A percentile compares a stretch with the other conserved stretches of the same genome.
Conservation (phyloP, 768 basidiomycete species). For the Pleurotus cornucopiae region DNA sequence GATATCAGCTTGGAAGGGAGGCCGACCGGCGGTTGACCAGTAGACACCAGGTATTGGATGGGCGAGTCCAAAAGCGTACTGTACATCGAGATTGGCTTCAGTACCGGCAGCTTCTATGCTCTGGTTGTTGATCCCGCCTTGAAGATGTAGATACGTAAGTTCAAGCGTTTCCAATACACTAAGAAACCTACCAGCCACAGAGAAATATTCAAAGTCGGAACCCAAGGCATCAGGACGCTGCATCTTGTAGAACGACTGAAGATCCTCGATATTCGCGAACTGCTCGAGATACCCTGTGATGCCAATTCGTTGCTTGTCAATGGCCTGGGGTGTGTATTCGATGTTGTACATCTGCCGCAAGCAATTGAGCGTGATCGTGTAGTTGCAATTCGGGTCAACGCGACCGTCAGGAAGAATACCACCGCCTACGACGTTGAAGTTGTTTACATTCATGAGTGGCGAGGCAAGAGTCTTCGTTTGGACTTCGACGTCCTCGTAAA, state of each 20-base stretch:
- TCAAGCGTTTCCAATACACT: not conserved
- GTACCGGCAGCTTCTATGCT: constrained; percentile 43
- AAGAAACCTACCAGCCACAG: constrained; percentile 46
- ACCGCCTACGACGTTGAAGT: constrained; percentile 5
- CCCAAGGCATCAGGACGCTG: constrained; percentile 44
- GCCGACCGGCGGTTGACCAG: constrained; percentile 58
- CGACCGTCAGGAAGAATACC: constrained; percentile 23
- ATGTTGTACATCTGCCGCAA: constrained; percentile 54
- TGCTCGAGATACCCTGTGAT: constrained; percentile 52
- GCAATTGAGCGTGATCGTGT: constrained; percentile 47
- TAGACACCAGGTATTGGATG: constrained; percentile 57
- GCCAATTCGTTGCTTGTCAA: constrained; percentile 45
- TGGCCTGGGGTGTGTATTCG: constrained; percentile 37
- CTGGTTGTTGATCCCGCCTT: constrained; percentile 63
- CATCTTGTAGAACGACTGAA: constrained; percentile 45
- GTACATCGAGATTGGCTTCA: constrained; percentile 68
- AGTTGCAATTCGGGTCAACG: constrained; percentile 46
- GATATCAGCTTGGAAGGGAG: constrained; percentile 51
- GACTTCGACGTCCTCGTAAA: constrained; percentile 20
- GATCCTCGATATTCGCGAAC: constrained; percentile 50
- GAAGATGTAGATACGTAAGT: constrained; percentile 11
- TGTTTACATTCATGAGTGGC: constrained; percentile 1
- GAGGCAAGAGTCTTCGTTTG: constrained; percentile 8
- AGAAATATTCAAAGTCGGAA: constrained; percentile 47
- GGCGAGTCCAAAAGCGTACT: constrained; percentile 63